phyloP scores from a whole-genome alignment of 306 rosid species.

The Vigna trinervia region DNA sequence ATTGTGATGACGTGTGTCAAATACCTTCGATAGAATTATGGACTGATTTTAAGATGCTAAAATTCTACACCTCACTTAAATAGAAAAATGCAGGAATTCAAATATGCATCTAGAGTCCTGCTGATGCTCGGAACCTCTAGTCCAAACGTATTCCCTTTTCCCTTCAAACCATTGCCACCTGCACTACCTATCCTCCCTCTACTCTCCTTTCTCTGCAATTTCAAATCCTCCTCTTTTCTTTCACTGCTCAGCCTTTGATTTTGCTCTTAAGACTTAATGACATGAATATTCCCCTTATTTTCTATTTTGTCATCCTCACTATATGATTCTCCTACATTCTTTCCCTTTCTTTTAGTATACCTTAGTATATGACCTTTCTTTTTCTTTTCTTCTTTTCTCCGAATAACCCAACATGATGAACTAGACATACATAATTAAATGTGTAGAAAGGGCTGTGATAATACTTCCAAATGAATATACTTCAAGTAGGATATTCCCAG shows the following conservation, averaged over 20 bases:
- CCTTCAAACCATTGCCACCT: slow-evolving; percentile 6
- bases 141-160: neutral
- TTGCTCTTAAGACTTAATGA: neutral
- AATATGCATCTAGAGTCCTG: neutral
- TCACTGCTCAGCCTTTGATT: neutral
- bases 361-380: neutral
- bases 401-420: slow-evolving; percentile 18
- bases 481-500: neutral
- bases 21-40: neutral
- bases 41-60: neutral
- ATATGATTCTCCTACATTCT: neutral
- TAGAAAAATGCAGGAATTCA: slow-evolving; percentile 4
- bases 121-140: slow-evolving; percentile 4
- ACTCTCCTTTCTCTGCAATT: slow-evolving; percentile 6
- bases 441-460: neutral
- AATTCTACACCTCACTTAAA: neutral
- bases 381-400: neutral
- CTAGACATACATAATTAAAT: neutral
- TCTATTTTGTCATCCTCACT: slow-evolving; percentile 1
- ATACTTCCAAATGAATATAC: neutral
- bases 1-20: neutral
- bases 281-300: slow-evolving; percentile 4
- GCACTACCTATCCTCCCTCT: neutral
- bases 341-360: slow-evolving; percentile 13
- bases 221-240: neutral